Conservation (phyloP, 2,329 filamentous ascomycete species). For the Lecanicillium sp. region DNA sequence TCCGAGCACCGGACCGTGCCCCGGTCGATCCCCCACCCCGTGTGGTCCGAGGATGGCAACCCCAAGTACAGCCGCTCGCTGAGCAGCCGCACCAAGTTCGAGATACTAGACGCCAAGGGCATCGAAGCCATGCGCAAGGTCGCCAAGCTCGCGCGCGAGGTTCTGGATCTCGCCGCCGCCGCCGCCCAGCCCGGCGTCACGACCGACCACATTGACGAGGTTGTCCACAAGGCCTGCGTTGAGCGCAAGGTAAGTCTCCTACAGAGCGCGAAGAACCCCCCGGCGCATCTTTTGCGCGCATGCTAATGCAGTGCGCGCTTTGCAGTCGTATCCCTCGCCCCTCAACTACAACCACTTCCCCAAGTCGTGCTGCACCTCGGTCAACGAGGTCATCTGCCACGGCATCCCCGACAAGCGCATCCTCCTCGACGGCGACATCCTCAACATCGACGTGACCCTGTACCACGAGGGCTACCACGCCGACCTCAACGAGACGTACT, state of each 20-base stretch:
- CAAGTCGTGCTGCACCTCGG: conserved; percentile 94
- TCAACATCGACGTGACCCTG: conserved; percentile 93
- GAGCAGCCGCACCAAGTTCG: conserved; percentile 71
- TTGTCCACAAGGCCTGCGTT: conserved; percentile 91
- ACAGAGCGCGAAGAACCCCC: background rate
- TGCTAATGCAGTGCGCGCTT: conserved; percentile 16
- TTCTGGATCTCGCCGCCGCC: conserved; percentile 83
- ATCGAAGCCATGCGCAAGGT: conserved; percentile 91
- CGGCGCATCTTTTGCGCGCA: background rate
- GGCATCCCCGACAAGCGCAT: conserved; percentile 90
- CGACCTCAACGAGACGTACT: conserved; percentile 98
- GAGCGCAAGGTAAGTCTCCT: conserved; percentile 70
- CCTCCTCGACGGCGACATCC: conserved; percentile 85
- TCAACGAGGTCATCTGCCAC: conserved; percentile 98
- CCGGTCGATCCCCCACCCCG: conserved; percentile 73
- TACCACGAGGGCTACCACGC: conserved; percentile 95
- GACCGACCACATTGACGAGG: conserved; percentile 89
- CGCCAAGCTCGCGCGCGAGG: conserved; percentile 79
- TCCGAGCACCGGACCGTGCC: conserved; percentile 68
- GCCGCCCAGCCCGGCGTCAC: conserved; percentile 86
- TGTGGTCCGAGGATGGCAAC: conserved; percentile 82
- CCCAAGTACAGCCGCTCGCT: conserved; percentile 55
- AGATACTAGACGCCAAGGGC: conserved; percentile 70
- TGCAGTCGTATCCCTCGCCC: conserved; percentile 88
- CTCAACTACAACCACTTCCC: conserved; percentile 95